Evolutionary conservation across 1,284 basidiomycete genomes (phyloP).

Genomic region (Moesziomyces antarcticus): DNA sequence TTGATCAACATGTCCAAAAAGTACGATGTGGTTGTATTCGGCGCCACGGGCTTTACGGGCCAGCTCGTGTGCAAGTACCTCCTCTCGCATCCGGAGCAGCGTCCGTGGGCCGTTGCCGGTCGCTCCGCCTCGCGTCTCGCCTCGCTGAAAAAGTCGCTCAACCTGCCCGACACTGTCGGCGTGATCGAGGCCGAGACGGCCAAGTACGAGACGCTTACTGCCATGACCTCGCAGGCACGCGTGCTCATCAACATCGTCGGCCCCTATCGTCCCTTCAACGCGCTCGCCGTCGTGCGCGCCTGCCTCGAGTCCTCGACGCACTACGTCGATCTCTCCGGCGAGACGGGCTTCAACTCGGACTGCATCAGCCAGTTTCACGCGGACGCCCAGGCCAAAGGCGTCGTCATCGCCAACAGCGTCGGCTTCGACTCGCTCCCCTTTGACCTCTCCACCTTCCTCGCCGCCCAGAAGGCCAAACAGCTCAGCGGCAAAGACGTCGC

Average conservation of each 20-base stretch:
- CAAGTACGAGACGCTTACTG: constrained; percentile 37
- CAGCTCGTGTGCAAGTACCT: constrained; percentile 52
- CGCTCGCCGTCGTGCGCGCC: constrained; percentile 69
- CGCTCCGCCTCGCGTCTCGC: constrained; percentile 49
- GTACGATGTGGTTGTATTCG: constrained; percentile 58
- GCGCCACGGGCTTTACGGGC: constrained; percentile 64
- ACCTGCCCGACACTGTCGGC: constrained; percentile 33
- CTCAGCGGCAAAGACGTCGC: constrained; percentile 59
- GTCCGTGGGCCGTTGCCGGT: constrained; percentile 57
- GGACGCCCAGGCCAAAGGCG: constrained; percentile 74
- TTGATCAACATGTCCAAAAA: constrained; percentile 24
- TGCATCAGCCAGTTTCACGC: constrained; percentile 76
- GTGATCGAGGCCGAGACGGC: constrained; percentile 46
- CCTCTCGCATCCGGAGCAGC: constrained; percentile 41
- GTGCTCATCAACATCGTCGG: constrained; percentile 60
- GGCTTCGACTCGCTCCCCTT: constrained; percentile 76
- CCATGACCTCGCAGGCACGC: constrained; percentile 33
- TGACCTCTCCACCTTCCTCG: constrained; percentile 75
- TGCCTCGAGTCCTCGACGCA: constrained; percentile 73
- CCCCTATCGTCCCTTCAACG: constrained; percentile 50
- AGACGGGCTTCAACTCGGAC: constrained; percentile 69
- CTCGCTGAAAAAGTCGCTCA: constrained; percentile 31
- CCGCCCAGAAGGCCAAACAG: constrained; percentile 72
- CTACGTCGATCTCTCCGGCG: constrained; percentile 76
- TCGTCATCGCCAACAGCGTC: constrained; percentile 78